Base-by-base conservation (phyloP, 2,329 filamentous ascomycete species). In the Biscogniauxia mediterranea region DNA sequence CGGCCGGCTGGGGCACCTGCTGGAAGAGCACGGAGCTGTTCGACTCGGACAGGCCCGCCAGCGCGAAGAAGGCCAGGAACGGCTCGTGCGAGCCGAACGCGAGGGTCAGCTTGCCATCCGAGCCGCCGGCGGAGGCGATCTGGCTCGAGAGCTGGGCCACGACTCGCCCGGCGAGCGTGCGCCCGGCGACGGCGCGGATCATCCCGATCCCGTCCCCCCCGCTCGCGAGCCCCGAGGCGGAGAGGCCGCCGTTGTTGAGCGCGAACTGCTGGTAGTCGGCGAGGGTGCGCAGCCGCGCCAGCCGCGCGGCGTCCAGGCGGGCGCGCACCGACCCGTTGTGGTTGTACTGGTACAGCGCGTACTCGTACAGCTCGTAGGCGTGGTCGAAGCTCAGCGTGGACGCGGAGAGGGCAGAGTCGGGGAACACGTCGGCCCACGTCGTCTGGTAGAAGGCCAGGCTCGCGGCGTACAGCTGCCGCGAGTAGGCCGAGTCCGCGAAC, bases 241-340 rank as follows among this genome's bases (percentile, higher is more conserved):
- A 83, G 7, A 89, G 81, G 70, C 88, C 85, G 25, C 74, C 78
- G 64, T 81, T 80, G 64, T 81, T 80, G 52, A 77, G 73, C 57
- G 74, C 70, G 71, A 83, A 89, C 76, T 95, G 87, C 71, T 93
- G 86, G 19, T 76, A 76, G 64, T 88, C 83, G 56, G 93, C 92
- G 21, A 93, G 83, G 4, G 77, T 79, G 60, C 80, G 79, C 42
- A 94, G 81, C 62, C 85, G 78, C 55, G 72, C 70, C 42, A 90
- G 78, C 20, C 82, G 79, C 11, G 74, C 75, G 13, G 69, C 64
- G 51, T 66, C 56, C 2, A 90, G 70, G 1, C 68, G 67, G 0
- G 70, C 64, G 25, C 71, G 70, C 7, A 81, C 74, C 1, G 79
- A 79, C 42, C 73, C 68, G 62, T 86, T 83, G 73, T 87, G 83